These are phyloP conservation scores for Boletus hoseneyae DNA, from an alignment of 1,284 basidiomycete genomes.

Conservation along the genomic window DNA sequence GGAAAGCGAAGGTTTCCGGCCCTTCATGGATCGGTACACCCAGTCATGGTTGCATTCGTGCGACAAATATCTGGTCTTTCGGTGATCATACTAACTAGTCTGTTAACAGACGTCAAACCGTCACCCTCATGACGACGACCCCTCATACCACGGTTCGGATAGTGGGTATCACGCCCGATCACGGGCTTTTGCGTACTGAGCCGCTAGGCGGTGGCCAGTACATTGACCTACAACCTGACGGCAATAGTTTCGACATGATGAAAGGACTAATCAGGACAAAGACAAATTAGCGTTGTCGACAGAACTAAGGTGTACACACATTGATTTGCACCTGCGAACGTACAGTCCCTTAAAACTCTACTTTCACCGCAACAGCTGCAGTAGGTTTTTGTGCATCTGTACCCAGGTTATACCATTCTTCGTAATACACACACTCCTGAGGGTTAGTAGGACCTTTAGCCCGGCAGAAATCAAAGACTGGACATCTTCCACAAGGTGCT, in stretches of 20 bases:
- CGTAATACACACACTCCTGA: conserved; percentile 47
- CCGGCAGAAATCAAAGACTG: conserved; percentile 51
- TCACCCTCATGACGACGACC: conserved; percentile 74
- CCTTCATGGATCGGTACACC: conserved; percentile 79
- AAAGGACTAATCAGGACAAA: conserved; percentile 81
- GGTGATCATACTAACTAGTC: neutral
- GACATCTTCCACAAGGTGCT: conserved; percentile 50
- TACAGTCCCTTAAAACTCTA: conserved; percentile 23
- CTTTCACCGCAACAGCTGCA: conserved; percentile 9
- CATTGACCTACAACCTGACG: conserved; percentile 85
- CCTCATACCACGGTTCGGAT: conserved; percentile 77
- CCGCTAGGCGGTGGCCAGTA: conserved; percentile 48
- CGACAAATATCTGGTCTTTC: conserved; percentile 32
- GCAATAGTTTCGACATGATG: conserved; percentile 97
- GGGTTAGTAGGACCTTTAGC: conserved; percentile 54
- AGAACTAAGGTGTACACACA: neutral
- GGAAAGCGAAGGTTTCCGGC: conserved; percentile 61
- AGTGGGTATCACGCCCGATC: conserved; percentile 81
- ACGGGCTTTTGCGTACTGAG: conserved; percentile 84
- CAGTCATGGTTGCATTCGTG: conserved; percentile 88
- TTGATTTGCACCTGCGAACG: neutral
- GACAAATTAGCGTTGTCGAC: conserved; percentile 16
- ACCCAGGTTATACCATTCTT: conserved; percentile 41
- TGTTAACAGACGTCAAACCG: conserved; percentile 69
- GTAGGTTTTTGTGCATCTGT: conserved; percentile 13